phyloP scores from a whole-genome alignment of 2,329 filamentous ascomycete genomes.

The Xylaria arbuscula region DNA sequence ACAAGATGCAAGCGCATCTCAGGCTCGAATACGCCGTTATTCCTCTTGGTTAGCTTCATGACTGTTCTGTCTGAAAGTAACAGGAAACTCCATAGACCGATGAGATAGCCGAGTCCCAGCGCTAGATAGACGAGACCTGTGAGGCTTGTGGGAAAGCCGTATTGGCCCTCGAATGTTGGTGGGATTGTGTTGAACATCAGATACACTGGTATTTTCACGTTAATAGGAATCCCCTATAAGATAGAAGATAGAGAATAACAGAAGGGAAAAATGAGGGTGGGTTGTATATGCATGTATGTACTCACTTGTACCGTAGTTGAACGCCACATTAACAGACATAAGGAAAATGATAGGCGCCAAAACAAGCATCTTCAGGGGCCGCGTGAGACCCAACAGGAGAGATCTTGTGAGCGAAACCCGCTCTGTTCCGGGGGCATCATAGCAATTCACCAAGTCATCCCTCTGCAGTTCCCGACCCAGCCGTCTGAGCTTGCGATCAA shows the following conservation, averaged over 20 bases:
- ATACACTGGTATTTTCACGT: conserved; percentile 52
- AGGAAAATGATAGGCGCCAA: conserved; percentile 60
- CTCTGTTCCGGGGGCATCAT: conserved; percentile 49
- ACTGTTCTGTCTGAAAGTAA: conserved; percentile 58
- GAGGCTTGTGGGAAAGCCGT: conserved; percentile 59
- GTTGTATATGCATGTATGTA: background rate
- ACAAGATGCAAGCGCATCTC: conserved; percentile 49
- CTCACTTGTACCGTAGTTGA: conserved; percentile 59
- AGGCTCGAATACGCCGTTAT: conserved; percentile 49
- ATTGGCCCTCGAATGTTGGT: conserved; percentile 60
- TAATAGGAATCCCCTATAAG: background rate
- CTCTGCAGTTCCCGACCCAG: conserved; percentile 60
- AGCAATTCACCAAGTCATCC: conserved; percentile 59
- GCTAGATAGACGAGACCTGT: conserved; percentile 63
- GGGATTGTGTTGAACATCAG: conserved; percentile 66
- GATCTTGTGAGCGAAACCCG: conserved; percentile 47
- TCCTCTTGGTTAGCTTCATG: conserved; percentile 58
- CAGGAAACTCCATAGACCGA: conserved; percentile 56
- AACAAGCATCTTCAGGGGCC: conserved; percentile 64
- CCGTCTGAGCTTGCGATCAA: conserved; percentile 59
- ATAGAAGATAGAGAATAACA: background rate
- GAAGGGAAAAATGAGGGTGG: background rate
- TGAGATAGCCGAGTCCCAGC: conserved; percentile 57
- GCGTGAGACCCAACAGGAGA: conserved; percentile 57
- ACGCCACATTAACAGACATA: conserved; percentile 62